Evolutionary conservation across 1,284 basidiomycete genomes (phyloP).

Genomic region (Tremellales sp.): DNA sequence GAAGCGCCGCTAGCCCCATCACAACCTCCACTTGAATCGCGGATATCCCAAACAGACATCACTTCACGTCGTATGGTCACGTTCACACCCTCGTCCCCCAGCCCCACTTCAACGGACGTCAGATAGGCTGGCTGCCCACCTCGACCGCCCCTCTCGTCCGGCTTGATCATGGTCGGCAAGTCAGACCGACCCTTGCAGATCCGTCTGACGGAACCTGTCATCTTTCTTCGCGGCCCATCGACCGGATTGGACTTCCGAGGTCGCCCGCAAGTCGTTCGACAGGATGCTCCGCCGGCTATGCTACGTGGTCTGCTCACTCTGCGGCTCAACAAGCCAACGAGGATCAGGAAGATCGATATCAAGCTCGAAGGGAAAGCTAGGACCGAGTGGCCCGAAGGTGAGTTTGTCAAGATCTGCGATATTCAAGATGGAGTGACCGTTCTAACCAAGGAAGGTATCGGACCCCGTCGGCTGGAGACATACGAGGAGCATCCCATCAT

Average conservation of each 20-base stretch:
- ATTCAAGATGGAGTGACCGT: neutral
- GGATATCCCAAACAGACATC: too few relatives aligned
- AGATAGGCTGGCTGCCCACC: too few relatives aligned
- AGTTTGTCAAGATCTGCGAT: constrained; percentile 19
- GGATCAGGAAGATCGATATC: constrained; percentile 79
- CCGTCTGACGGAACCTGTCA: constrained; percentile 73
- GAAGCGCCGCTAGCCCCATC: too few relatives aligned
- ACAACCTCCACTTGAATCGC: too few relatives aligned
- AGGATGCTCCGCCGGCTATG: constrained; percentile 64
- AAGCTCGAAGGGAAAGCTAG: constrained; percentile 65
- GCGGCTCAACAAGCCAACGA: constrained; percentile 73
- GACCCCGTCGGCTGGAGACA: constrained; percentile 71
- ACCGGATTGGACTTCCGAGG: constrained; percentile 51
- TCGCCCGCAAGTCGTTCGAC: constrained; percentile 47
- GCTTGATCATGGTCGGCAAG: constrained; percentile 65
- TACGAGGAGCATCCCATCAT: constrained; percentile 76
- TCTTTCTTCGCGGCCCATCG: constrained; percentile 62
- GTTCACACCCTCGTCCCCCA: too few relatives aligned
- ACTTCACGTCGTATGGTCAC: too few relatives aligned
- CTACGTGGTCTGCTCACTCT: constrained; percentile 84
- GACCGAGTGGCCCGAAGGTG: constrained; percentile 83
- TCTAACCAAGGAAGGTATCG: constrained; percentile 59
- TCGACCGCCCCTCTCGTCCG: too few relatives aligned
- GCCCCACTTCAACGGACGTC: too few relatives aligned
- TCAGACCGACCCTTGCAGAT: constrained; percentile 69